A percentile compares a stretch with the other conserved stretches of the same genome.
These are phyloP conservation scores for Capillidium rhysosporum DNA, from an alignment of 371 early-diverging fungal genomes.

Conservation along the genomic window DNA sequence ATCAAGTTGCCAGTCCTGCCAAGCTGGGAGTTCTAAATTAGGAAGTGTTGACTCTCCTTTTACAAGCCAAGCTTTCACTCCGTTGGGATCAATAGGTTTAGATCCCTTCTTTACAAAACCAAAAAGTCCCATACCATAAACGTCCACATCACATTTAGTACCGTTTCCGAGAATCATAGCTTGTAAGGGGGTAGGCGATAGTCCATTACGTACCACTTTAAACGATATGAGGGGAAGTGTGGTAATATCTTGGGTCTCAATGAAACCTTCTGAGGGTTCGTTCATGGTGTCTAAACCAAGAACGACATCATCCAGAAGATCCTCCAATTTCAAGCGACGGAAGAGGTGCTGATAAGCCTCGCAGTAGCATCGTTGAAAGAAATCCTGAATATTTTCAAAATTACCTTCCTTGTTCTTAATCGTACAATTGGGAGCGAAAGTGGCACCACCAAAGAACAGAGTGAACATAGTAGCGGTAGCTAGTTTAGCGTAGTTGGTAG, in stretches of 20 bases:
- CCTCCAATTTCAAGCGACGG: constrained; percentile 18
- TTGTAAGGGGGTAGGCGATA: constrained; percentile 37
- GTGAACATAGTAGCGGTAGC: constrained; percentile 74
- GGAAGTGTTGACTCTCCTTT: constrained; percentile 18
- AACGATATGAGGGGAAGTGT: constrained; percentile 18
- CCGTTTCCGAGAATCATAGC: constrained; percentile 41
- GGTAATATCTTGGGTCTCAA: constrained; percentile 25
- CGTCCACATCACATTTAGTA: constrained; percentile 22
- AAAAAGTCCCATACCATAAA: constrained; percentile 31
- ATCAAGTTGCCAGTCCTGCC: constrained; percentile 4
- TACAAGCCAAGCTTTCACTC: constrained; percentile 28
- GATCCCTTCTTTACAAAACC: constrained; percentile 26
- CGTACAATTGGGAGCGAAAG: constrained; percentile 43
- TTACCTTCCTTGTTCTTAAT: constrained; percentile 19
- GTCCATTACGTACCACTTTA: constrained; percentile 29
- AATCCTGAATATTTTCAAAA: constrained; percentile 35
- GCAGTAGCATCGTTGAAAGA: constrained; percentile 44
- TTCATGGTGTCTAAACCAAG: constrained; percentile 56
- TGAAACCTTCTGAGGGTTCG: constrained; percentile 45
- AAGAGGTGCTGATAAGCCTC: constrained; percentile 23
- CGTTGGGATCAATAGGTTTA: constrained; percentile 22
- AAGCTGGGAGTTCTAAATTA: constrained; percentile 10
- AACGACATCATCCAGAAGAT: constrained; percentile 29
- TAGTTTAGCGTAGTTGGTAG: constrained; percentile 63
- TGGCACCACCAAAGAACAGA: constrained; percentile 55